Evolutionary conservation across 2,329 filamentous ascomycete species (phyloP).

Genomic region (Aspergillus niger): DNA sequence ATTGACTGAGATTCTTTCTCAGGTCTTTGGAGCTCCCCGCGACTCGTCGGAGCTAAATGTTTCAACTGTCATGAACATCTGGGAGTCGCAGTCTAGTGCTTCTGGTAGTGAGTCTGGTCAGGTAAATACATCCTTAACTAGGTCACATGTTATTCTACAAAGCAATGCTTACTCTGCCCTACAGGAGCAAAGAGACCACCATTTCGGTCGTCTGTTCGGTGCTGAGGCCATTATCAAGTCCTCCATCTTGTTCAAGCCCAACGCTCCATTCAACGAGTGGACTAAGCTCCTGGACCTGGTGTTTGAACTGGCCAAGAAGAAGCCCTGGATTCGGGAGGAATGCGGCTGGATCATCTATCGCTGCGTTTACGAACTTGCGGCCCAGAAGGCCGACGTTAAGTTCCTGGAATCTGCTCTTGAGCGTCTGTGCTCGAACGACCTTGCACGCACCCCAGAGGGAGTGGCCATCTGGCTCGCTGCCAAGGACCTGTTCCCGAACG

Average conservation of each 20-base stretch:
- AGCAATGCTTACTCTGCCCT: slow-evolving; percentile 39
- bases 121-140: slow-evolving; percentile 38
- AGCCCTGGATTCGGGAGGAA: slow-evolving; percentile 85
- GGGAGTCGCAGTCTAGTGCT: slow-evolving; percentile 55
- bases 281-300: slow-evolving; percentile 70
- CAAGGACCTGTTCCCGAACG: slow-evolving; percentile 62
- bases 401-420: slow-evolving; percentile 65
- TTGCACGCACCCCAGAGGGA: slow-evolving; percentile 82
- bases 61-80: slow-evolving; percentile 51
- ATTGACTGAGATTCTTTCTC: slow-evolving; percentile 74
- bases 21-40: slow-evolving; percentile 59
- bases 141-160: neutral
- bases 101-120: slow-evolving; percentile 56
- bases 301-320: slow-evolving; percentile 73
- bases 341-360: slow-evolving; percentile 81
- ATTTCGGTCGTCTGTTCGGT: slow-evolving; percentile 84
- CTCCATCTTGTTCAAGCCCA: slow-evolving; percentile 64
- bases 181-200: slow-evolving; percentile 82
- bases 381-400: slow-evolving; percentile 42
- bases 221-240: slow-evolving; percentile 84
- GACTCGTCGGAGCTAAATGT: slow-evolving; percentile 41
- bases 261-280: slow-evolving; percentile 54
- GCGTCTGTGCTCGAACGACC: slow-evolving; percentile 62
- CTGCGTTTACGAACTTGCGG: slow-evolving; percentile 60
- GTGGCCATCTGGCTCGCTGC: slow-evolving; percentile 83